These are phyloP conservation scores for Paecilomyces variotii DNA, from an alignment of 2,329 filamentous ascomycete species.

Conservation along the genomic window DNA sequence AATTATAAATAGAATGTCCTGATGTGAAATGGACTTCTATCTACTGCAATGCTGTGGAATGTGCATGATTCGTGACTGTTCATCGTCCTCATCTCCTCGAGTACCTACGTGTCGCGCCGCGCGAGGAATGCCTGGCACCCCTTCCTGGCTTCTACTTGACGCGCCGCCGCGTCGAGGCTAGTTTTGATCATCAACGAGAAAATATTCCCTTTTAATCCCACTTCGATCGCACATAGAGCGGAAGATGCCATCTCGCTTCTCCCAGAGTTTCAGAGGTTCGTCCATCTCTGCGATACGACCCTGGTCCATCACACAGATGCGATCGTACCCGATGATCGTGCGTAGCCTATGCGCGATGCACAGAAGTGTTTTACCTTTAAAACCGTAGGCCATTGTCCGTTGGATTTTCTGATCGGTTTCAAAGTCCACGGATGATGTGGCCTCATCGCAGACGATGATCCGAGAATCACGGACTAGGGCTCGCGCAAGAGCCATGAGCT, in stretches of 20 bases:
- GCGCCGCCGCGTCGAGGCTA: not conserved
- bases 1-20: not conserved
- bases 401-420: conserved; percentile 97
- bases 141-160: not conserved
- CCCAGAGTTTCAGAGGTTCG: conserved; percentile 65
- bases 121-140: not conserved
- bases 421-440: conserved; percentile 87
- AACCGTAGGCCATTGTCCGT: conserved; percentile 73
- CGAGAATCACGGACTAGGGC: conserved; percentile 79
- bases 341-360: conserved; percentile 89
- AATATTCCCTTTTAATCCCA: conserved; percentile 53
- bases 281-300: conserved; percentile 83
- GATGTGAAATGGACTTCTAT: not conserved
- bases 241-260: conserved; percentile 65
- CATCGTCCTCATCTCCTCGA: not conserved
- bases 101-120: not conserved
- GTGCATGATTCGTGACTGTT: not conserved
- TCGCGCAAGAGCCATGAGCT: conserved; percentile 88
- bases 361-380: conserved; percentile 77
- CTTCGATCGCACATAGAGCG: conserved; percentile 82
- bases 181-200: conserved; percentile 12
- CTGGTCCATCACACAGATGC: conserved; percentile 93
- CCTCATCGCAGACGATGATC: conserved; percentile 96
- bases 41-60: not conserved
- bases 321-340: conserved; percentile 89